These are phyloP conservation scores for Exidia glandulosa DNA, from an alignment of 768 basidiomycete genomes.

Conservation along the genomic window DNA sequence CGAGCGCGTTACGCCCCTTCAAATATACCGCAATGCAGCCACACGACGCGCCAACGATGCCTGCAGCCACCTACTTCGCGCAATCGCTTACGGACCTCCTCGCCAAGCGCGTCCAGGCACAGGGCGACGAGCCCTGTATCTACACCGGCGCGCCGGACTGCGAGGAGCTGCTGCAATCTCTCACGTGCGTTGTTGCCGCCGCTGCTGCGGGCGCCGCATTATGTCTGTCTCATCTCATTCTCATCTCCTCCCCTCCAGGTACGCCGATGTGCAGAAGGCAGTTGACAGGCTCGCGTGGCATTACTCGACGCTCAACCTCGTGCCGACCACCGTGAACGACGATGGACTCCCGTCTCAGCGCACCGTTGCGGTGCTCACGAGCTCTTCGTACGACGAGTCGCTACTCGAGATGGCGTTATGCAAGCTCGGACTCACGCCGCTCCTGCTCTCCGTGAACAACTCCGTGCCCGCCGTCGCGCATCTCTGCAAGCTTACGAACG, in stretches of 20 bases:
- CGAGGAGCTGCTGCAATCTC: neutral
- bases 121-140: neutral
- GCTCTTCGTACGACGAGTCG: slow-evolving; percentile 29
- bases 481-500: slow-evolving; percentile 26
- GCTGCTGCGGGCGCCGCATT: too few species aligned
- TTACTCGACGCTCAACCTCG: slow-evolving; percentile 16
- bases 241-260: neutral
- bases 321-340: slow-evolving; percentile 11
- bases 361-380: slow-evolving; percentile 27
- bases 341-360: slow-evolving; percentile 20
- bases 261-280: neutral
- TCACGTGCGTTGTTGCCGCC: neutral
- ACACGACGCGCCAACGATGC: neutral
- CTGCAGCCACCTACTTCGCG: neutral
- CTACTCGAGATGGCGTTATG: slow-evolving; percentile 32
- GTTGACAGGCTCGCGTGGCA: slow-evolving; percentile 21
- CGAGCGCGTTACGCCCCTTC: neutral
- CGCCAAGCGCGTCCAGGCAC: neutral
- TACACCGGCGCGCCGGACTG: neutral
- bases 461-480: slow-evolving; percentile 34
- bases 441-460: slow-evolving; percentile 35
- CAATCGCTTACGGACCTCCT: neutral
- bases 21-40: neutral
- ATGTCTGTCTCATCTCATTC: neutral
- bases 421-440: slow-evolving; percentile 27